Evolutionary conservation across 192 early-diverging fungal genomes (phyloP), one percentile per base, ranked within the genome.

Genomic region (Coemansia sp.): DNA sequence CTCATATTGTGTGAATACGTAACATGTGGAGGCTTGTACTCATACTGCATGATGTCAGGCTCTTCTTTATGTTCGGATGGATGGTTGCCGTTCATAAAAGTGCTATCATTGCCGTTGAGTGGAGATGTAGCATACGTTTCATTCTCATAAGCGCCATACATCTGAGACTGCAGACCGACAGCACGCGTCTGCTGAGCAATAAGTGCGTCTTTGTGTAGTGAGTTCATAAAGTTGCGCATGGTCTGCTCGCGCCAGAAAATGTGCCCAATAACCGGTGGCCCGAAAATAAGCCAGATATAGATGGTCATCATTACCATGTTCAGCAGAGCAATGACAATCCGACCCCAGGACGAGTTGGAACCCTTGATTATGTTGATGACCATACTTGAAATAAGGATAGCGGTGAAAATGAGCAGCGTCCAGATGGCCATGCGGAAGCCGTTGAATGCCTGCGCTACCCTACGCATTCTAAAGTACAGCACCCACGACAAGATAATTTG

Each of bases 171-270:
- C 15, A 63, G 26, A 28, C 54, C 68, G 10, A 59, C 40, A 10
- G 45, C 56, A 14, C 61, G 55, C 13, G 68, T 63, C 56, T 70
- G 68, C 56, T 70, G 68, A n/a, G 68, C 68, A 21, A 70, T 59
- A 48, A 70, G 54, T 20, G 59, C 61, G 50, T 70, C 68, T 48
- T 70, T 70, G 53, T 70, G 68, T 38, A 70, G 23, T 39, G 46
- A 64, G 48, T 70, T 70, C 68, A 70, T 70, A 52, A 70, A 70
- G 40, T 63, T 57, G 37, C 68, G 68, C 68, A 70, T 70, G 28
- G 61, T 64, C 14, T 70, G 68, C 53, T 70, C 68, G 31, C 68
- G 68, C 53, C 61, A 64, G 53, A 70, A 70, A 44, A 70, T 35
- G 45, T 70, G 68, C 12, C 68, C 68, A 36, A 70, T 35, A 14